Evolutionary conservation across 2,329 filamentous ascomycete genomes (phyloP).

Genomic region (Talaromyces pinophilus): DNA sequence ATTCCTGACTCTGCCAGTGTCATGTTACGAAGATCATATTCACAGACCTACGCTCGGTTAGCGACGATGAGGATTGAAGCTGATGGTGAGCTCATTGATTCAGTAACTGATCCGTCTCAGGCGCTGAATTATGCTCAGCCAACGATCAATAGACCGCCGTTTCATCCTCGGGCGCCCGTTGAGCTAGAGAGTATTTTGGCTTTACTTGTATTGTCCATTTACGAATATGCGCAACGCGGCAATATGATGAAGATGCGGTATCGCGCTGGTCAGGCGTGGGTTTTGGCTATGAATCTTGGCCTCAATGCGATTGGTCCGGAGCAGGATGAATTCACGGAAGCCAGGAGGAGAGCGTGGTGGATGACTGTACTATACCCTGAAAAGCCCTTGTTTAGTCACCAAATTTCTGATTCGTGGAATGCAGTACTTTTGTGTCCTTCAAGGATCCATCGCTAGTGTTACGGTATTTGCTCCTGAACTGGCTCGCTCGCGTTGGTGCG

Average conservation of each 20-base stretch:
- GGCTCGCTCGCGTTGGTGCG: background rate
- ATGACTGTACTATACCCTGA: conserved; percentile 43
- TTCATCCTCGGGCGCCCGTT: conserved; percentile 44
- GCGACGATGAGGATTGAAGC: conserved; percentile 44
- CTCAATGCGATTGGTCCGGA: conserved; percentile 41
- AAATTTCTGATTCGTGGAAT: background rate
- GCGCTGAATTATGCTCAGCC: conserved; percentile 39
- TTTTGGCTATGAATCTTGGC: conserved; percentile 47
- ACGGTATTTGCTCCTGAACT: conserved; percentile 33
- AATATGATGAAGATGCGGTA: conserved; percentile 51
- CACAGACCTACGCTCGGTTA: conserved; percentile 44
- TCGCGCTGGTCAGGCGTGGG: conserved; percentile 47
- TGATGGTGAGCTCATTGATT: conserved; percentile 47
- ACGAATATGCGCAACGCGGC: conserved; percentile 49
- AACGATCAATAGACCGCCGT: conserved; percentile 36
- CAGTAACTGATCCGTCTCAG: conserved; percentile 43
- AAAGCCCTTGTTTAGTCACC: background rate
- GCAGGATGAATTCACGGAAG: conserved; percentile 43
- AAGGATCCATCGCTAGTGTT: conserved; percentile 49
- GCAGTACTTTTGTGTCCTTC: conserved; percentile 49
- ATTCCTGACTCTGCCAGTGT: conserved; percentile 42
- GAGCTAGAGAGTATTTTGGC: conserved; percentile 47
- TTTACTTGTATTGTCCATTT: conserved; percentile 46
- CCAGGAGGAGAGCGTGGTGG: conserved; percentile 49
- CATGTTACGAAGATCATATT: conserved; percentile 40